A percentile compares a stretch with the other conserved stretches of the same genome.
phyloP scores from a whole-genome alignment of 2,329 filamentous ascomycete species.

The Thermothelomyces thermophilus region DNA sequence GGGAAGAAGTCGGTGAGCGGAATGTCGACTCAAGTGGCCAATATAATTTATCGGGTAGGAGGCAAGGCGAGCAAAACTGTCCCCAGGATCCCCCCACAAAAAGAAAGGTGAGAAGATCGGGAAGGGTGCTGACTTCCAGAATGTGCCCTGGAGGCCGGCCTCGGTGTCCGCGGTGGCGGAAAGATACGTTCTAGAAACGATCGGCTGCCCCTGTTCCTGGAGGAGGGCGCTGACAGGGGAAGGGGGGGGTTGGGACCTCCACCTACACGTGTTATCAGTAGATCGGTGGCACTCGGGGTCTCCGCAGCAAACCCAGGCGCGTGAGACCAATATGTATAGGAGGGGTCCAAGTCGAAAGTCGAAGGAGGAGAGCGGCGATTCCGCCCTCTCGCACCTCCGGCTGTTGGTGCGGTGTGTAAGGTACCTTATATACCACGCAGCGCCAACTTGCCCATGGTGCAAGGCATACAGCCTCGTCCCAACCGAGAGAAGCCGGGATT shows the following conservation, averaged over 20 bases:
- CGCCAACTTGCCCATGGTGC: no score
- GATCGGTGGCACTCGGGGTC: no score
- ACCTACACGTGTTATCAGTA: not conserved
- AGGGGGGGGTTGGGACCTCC: slow-evolving; percentile 1
- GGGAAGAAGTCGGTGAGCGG: not conserved
- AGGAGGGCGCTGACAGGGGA: not conserved
- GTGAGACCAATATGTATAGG: no score
- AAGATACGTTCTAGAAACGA: slow-evolving; percentile 13
- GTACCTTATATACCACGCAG: no score
- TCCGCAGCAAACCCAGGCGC: no score
- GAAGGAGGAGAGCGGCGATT: no score
- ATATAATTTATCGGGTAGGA: slow-evolving; percentile 6
- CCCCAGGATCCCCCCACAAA: slow-evolving; percentile 1
- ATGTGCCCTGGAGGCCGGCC: not conserved
- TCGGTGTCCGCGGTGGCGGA: slow-evolving; percentile 16
- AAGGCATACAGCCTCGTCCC: no score
- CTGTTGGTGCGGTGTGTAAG: no score
- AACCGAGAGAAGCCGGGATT: no score
- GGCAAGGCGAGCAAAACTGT: slow-evolving; percentile 8
- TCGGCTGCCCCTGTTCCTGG: slow-evolving; percentile 8
- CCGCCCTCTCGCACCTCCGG: no score
- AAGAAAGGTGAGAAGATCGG: not conserved
- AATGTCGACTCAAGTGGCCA: not conserved
- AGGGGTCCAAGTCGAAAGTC: no score
- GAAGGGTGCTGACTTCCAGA: not conserved